Evolutionary conservation across 2,329 filamentous ascomycete species (phyloP).

Genomic region (Tothia fuscella): DNA sequence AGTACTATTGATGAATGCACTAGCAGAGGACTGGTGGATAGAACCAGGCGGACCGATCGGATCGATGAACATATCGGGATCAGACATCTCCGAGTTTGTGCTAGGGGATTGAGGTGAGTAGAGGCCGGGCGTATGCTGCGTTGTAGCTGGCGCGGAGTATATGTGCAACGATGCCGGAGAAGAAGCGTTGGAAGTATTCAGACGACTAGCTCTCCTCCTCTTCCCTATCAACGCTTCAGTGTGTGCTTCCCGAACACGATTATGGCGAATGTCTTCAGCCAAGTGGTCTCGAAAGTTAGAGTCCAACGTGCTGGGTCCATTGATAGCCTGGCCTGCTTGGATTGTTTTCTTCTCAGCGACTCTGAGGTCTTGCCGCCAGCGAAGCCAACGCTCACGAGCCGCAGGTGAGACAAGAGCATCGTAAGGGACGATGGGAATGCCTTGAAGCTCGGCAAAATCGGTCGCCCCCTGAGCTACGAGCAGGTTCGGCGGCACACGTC

Average conservation of each 20-base stretch:
- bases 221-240: not conserved
- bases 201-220: slow-evolving; percentile 9
- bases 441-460: slow-evolving; percentile 71
- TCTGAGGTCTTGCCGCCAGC: slow-evolving; percentile 63
- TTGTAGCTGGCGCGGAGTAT: not conserved
- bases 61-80: not conserved
- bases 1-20: slow-evolving; percentile 31
- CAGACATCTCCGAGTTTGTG: not conserved
- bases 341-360: slow-evolving; percentile 37
- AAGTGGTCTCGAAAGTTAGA: slow-evolving; percentile 1
- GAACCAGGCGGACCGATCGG: not conserved
- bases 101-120: not conserved
- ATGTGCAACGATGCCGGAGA: not conserved
- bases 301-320: too few relatives aligned
- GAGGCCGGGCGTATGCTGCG: not conserved
- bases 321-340: slow-evolving; percentile 21
- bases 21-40: slow-evolving; percentile 24
- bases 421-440: slow-evolving; percentile 60
- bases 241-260: slow-evolving; percentile 5
- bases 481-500: slow-evolving; percentile 84
- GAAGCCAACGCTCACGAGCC: slow-evolving; percentile 64
- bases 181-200: not conserved
- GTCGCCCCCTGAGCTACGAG: slow-evolving; percentile 77
- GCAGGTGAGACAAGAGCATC: slow-evolving; percentile 69
- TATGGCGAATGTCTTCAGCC: not conserved